A percentile compares a stretch with the other conserved stretches of the same genome.
phyloP scores from a whole-genome alignment of 805 yeast genomes.

The Dipodascus albidus region DNA sequence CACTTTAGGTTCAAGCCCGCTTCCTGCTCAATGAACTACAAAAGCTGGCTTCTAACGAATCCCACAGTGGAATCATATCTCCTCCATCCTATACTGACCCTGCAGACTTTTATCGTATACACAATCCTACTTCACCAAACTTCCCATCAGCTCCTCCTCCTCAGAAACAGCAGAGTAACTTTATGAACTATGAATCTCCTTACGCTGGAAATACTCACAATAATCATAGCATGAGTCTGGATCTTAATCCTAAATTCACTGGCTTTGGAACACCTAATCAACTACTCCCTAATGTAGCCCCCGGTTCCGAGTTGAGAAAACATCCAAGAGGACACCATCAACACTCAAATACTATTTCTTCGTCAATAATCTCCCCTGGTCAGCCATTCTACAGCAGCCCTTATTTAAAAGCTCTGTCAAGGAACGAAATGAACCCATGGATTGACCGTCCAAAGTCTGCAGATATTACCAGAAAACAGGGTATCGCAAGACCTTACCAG shows the following conservation, averaged over 20 bases:
- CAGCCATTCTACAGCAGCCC: background rate
- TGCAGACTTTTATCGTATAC: background rate
- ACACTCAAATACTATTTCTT: background rate
- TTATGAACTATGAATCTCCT: background rate
- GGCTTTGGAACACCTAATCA: background rate
- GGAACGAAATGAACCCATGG: background rate
- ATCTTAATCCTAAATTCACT: background rate
- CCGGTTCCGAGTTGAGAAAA: background rate
- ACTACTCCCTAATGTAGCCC: background rate
- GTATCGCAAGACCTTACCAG: background rate
- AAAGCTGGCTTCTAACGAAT: constrained; percentile 19
- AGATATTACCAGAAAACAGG: background rate
- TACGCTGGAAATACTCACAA: background rate
- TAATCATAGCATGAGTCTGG: background rate
- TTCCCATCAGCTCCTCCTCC: background rate
- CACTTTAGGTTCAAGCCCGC: constrained; percentile 19
- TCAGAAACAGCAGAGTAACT: background rate
- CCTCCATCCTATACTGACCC: constrained; percentile 10
- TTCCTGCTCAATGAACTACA: constrained; percentile 24
- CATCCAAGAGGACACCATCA: background rate
- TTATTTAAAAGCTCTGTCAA: background rate
- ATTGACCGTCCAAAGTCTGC: constrained; percentile 2
- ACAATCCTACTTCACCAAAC: background rate
- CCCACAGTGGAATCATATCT: constrained; percentile 12
- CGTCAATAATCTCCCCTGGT: background rate